These are phyloP conservation scores for Botrytis fragariae DNA, from an alignment of 2,329 filamentous ascomycete genomes.

Conservation along the genomic window DNA sequence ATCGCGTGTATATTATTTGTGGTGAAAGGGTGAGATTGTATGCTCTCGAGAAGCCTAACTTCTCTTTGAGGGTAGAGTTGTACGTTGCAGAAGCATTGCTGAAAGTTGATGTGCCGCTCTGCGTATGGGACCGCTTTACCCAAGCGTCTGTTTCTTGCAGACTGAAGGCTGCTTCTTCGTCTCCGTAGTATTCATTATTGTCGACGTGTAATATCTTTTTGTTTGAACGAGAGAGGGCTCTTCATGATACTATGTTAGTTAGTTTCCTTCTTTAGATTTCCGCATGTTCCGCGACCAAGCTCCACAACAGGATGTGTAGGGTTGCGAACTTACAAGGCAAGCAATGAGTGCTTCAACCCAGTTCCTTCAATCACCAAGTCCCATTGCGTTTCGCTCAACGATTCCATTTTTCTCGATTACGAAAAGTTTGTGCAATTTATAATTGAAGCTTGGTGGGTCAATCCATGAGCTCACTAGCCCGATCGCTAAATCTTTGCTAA, in stretches of 20 bases:
- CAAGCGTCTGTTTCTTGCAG: conserved; percentile 78
- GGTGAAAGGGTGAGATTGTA: conserved; percentile 85
- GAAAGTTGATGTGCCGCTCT: conserved; percentile 34
- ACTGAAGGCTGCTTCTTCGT: conserved; percentile 79
- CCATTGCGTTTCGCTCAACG: conserved; percentile 70
- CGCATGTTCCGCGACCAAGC: not conserved
- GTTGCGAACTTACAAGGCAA: conserved; percentile 62
- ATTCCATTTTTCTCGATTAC: conserved; percentile 58
- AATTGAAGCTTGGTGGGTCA: conserved; percentile 18
- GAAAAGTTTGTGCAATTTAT: conserved; percentile 23
- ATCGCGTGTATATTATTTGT: conserved; percentile 81
- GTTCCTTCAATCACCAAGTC: conserved; percentile 79
- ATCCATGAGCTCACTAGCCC: conserved; percentile 6
- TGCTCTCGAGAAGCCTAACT: conserved; percentile 62
- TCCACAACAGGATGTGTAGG: conserved; percentile 15
- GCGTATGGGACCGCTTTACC: conserved; percentile 50
- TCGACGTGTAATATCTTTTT: conserved; percentile 93
- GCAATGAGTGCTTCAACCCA: conserved; percentile 72
- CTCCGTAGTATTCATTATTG: conserved; percentile 83
- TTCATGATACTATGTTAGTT: conserved; percentile 69
- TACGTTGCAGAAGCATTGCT: conserved; percentile 33
- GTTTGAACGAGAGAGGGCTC: conserved; percentile 85
- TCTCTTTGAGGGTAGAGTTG: conserved; percentile 30
- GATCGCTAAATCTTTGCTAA: conserved; percentile 7
- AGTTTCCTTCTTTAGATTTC: conserved; percentile 49